Percentiles rank a stretch among this genome's conserved stretches.
phyloP scores from a whole-genome alignment of 371 early-diverging fungal species.

The Rhizopus arrhizus region DNA sequence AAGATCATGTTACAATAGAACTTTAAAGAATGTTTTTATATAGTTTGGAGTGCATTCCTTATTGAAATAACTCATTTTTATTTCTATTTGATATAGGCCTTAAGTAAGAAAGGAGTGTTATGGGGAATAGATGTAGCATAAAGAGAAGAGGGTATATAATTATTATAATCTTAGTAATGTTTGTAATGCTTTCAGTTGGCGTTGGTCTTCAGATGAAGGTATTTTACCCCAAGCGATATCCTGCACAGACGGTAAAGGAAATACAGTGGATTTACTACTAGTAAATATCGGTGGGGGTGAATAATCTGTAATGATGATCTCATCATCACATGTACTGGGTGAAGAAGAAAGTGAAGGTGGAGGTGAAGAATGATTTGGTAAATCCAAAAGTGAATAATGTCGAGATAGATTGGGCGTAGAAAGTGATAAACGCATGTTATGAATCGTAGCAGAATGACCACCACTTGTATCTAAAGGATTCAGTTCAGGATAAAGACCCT shows the following conservation, averaged over 20 bases:
- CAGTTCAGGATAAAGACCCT: conserved; percentile 67
- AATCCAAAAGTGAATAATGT: conserved; percentile 20
- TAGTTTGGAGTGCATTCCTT: too few relatives aligned
- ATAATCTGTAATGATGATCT: conserved; percentile 16
- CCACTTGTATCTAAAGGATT: conserved; percentile 55
- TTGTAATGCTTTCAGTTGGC: conserved; percentile 48
- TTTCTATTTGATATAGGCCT: too few relatives aligned
- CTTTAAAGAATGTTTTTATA: too few relatives aligned
- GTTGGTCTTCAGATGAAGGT: conserved; percentile 53
- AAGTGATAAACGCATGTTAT: conserved; percentile 36
- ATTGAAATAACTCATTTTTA: too few relatives aligned
- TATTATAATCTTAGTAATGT: conserved; percentile 32
- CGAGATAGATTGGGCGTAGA: conserved; percentile 17
- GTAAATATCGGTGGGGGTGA: conserved; percentile 14
- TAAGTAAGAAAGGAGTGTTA: too few relatives aligned
- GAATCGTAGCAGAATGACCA: conserved; percentile 49
- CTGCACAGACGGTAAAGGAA: conserved; percentile 28
- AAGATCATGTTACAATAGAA: too few relatives aligned
- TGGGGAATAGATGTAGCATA: too few relatives aligned
- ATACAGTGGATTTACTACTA: conserved; percentile 1
- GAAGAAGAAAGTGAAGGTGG: conserved; percentile 45
- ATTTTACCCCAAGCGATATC: conserved; percentile 51
- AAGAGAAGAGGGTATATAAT: too few relatives aligned
- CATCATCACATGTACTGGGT: conserved; percentile 38
- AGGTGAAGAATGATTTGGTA: conserved; percentile 20